Conservation (phyloP, 805 yeast genomes). For the Kuraishia capsulata region DNA sequence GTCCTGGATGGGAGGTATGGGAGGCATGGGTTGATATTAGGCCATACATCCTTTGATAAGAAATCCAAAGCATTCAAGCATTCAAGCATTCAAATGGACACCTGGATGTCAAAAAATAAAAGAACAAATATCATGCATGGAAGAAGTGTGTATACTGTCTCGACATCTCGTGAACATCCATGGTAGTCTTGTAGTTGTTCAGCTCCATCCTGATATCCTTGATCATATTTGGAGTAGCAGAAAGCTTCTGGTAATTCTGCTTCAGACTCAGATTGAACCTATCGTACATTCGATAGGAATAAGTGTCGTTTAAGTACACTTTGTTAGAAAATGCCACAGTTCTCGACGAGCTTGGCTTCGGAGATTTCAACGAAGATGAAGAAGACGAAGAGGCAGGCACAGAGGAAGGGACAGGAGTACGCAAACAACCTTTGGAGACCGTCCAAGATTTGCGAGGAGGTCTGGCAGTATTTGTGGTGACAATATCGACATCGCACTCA, state of each 20-base stretch:
- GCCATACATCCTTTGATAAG: too few relatives aligned
- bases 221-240: slow-evolving; percentile 39
- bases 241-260: slow-evolving; percentile 30
- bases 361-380: slow-evolving; percentile 10
- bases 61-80: too few relatives aligned
- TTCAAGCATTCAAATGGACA: not conserved
- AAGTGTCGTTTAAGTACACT: slow-evolving; percentile 27
- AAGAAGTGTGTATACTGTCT: slow-evolving; percentile 59
- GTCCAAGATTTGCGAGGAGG: slow-evolving; percentile 1
- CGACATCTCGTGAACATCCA: slow-evolving; percentile 61
- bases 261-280: slow-evolving; percentile 45
- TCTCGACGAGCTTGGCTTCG: slow-evolving; percentile 3
- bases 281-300: slow-evolving; percentile 40
- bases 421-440: not conserved
- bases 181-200: slow-evolving; percentile 56
- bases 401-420: too few relatives aligned
- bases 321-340: slow-evolving; percentile 4
- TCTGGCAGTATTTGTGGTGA: slow-evolving; percentile 7
- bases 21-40: too few relatives aligned
- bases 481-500: slow-evolving; percentile 6
- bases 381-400: slow-evolving; percentile 2
- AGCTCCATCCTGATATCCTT: slow-evolving; percentile 54
- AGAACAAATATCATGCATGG: slow-evolving; percentile 18
- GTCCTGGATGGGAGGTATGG: too few relatives aligned
- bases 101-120: not conserved